Base-by-base conservation (phyloP, 495 filamentous ascomycete genomes). In the Penicillium maclennaniae region DNA sequence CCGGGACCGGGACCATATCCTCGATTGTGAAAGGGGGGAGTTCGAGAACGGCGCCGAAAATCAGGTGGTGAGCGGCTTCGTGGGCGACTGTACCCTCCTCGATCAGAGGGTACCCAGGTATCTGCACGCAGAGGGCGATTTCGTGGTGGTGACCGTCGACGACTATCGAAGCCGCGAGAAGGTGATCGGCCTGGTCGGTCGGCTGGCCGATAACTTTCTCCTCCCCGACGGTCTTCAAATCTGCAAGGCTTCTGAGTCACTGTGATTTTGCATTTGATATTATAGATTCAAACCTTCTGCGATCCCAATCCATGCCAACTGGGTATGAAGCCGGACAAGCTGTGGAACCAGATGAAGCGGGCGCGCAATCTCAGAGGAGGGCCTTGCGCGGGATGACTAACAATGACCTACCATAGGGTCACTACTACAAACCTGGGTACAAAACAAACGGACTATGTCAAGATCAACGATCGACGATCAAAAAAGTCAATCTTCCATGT, bases 211-310 rank as follows among this genome's bases (percentile, higher is more conserved):
- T 81, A 81, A 48, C 76, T 78, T 58, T 81, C 78, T 21, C 76
- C 75, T n/a, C 76, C 73, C 50, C 74, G 64, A n/a, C 73, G 70
- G n/a, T 78, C 73, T 57, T 80, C 73, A 63, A 78, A 80, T 60
- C 78, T 80, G 53, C n/a, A 42, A 14, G 16, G 14, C 16, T 45
- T 23, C 41, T 57, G 6, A 63, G 39, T 47, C 21, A 36, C 6
- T 6, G 23, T 16, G 1, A 25, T 23, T 1, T 3, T 34, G 8
- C 3, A 15, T 26, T 39, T 27, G 15, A 16, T 17, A 17, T n/a
- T 1, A 15, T 8, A 9, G 6, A 7, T 27, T 14, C 53, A 23
- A 39, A 48, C 77, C 77, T 78, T 69, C 77, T 76, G 53, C 77
- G 69, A 61, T 77, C 74, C 67, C 76, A 70, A 52, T 79, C 74